These are phyloP conservation scores for Lunularia cruciata DNA, from an alignment of 225 moss, liverwort and hornwort species.

Conservation along the genomic window DNA sequence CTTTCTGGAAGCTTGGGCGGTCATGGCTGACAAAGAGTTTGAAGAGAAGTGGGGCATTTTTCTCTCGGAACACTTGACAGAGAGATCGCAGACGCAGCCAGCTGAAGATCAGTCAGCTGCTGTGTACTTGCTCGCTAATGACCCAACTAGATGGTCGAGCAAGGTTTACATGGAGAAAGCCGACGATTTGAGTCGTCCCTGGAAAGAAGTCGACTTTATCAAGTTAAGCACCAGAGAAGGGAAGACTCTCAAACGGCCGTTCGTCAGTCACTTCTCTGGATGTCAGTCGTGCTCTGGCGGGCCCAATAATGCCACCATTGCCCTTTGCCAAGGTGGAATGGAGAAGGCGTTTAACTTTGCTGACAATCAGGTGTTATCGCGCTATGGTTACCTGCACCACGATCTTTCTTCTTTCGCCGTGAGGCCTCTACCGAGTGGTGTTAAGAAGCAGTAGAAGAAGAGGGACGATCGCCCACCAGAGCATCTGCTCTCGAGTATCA, in stretches of 20 bases:
- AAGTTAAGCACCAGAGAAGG: conserved; percentile 41
- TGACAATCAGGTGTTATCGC: conserved; percentile 55
- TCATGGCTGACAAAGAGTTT: conserved; percentile 36
- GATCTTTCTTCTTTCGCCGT: conserved; percentile 39
- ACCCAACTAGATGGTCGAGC: conserved; percentile 48
- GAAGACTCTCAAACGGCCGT: conserved; percentile 41
- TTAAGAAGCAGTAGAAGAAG: conserved; percentile 17
- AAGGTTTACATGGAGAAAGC: conserved; percentile 55
- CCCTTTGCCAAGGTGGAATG: conserved; percentile 41
- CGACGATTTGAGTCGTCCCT: conserved; percentile 44
- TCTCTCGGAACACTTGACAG: conserved; percentile 26
- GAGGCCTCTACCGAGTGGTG: conserved; percentile 22
- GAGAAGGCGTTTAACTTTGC: conserved; percentile 59
- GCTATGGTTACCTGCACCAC: conserved; percentile 40
- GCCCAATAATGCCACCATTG: conserved; percentile 30
- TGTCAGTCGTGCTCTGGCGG: conserved; percentile 56
- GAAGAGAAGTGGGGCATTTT: conserved; percentile 23
- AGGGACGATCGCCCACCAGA: background rate
- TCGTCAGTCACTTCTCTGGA: conserved; percentile 63
- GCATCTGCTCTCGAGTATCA: conserved; percentile 9
- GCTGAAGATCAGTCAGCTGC: conserved; percentile 66
- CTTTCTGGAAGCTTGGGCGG: conserved; percentile 63
- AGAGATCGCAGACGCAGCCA: conserved; percentile 9
- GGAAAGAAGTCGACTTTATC: conserved; percentile 40
- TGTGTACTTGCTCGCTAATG: conserved; percentile 55